phyloP scores from a whole-genome alignment of 2,329 filamentous ascomycete species.

The Aspergillus hiratsukae region DNA sequence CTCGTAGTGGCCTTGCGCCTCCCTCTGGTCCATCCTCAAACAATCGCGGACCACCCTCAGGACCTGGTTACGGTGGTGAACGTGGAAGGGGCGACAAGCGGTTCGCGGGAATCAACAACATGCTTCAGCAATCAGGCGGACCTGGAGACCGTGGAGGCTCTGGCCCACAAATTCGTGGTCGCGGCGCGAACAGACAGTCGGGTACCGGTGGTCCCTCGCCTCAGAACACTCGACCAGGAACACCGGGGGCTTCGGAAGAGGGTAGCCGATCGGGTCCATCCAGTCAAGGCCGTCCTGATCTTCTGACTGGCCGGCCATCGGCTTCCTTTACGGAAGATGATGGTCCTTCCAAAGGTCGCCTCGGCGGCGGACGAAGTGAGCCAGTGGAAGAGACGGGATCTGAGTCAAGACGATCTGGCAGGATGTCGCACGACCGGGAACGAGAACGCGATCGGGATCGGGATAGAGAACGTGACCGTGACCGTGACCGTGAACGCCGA shows the following conservation, averaged over 20 bases:
- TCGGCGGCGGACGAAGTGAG: slow-evolving; percentile 29
- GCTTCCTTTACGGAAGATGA: slow-evolving; percentile 22
- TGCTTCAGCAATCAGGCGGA: slow-evolving; percentile 43
- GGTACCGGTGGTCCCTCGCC: slow-evolving; percentile 28
- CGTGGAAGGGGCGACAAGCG: slow-evolving; percentile 44
- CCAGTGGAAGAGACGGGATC: slow-evolving; percentile 30
- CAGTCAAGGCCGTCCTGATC: slow-evolving; percentile 27
- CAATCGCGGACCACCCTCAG: slow-evolving; percentile 34
- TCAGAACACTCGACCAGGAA: slow-evolving; percentile 29
- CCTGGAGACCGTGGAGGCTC: slow-evolving; percentile 28
- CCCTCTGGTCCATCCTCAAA: slow-evolving; percentile 33
- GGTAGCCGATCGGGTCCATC: slow-evolving; percentile 11
- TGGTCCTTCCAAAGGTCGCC: slow-evolving; percentile 23
- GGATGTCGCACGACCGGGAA: slow-evolving; percentile 21
- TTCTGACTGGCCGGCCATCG: slow-evolving; percentile 27
- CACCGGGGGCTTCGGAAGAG: slow-evolving; percentile 25
- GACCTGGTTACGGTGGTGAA: slow-evolving; percentile 33
- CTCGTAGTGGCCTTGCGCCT: slow-evolving; percentile 33
- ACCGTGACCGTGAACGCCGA: slow-evolving; percentile 25
- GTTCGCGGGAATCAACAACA: slow-evolving; percentile 44
- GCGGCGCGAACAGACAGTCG: slow-evolving; percentile 35
- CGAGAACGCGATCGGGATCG: slow-evolving; percentile 25
- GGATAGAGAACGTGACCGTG: slow-evolving; percentile 20
- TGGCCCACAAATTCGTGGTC: slow-evolving; percentile 37
- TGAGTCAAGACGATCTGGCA: slow-evolving; percentile 29